Conservation (phyloP, 768 basidiomycete genomes). For the Tylopilus rubrobrunneus region DNA sequence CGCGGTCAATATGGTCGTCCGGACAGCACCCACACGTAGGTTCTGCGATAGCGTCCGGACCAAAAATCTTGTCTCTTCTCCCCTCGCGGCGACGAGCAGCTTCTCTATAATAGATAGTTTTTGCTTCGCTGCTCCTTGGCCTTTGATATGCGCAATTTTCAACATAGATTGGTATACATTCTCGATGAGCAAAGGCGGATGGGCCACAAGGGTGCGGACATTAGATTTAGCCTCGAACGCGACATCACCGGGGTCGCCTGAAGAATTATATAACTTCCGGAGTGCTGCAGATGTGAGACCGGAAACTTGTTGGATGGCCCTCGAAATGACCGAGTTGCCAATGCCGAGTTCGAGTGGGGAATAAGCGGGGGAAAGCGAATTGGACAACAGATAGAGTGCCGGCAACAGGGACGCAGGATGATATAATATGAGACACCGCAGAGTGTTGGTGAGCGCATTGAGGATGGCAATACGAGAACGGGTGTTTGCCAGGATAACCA, state of each 20-base stretch:
- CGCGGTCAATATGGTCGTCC: conserved; percentile 76
- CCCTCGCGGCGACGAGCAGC: conserved; percentile 77
- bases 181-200: conserved; percentile 59
- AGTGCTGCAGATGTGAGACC: conserved; percentile 57
- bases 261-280: conserved; percentile 62
- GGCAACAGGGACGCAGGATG: conserved; percentile 69
- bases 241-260: conserved; percentile 85
- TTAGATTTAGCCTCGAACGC: conserved; percentile 81
- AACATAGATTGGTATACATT: conserved; percentile 66
- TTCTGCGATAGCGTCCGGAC: conserved; percentile 71
- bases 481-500: conserved; percentile 58
- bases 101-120: conserved; percentile 79
- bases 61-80: conserved; percentile 85
- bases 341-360: conserved; percentile 65
- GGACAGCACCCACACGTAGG: conserved; percentile 84
- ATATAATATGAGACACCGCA: conserved; percentile 62
- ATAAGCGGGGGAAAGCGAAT: conserved; percentile 75
- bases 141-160: conserved; percentile 64
- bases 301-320: conserved; percentile 69
- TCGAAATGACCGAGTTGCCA: conserved; percentile 63
- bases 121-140: conserved; percentile 68
- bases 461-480: conserved; percentile 70
- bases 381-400: conserved; percentile 80
- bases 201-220: conserved; percentile 68
- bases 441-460: conserved; percentile 67